Conservation (phyloP, 345 rosid species). For the Arabidopsis suecica region DNA sequence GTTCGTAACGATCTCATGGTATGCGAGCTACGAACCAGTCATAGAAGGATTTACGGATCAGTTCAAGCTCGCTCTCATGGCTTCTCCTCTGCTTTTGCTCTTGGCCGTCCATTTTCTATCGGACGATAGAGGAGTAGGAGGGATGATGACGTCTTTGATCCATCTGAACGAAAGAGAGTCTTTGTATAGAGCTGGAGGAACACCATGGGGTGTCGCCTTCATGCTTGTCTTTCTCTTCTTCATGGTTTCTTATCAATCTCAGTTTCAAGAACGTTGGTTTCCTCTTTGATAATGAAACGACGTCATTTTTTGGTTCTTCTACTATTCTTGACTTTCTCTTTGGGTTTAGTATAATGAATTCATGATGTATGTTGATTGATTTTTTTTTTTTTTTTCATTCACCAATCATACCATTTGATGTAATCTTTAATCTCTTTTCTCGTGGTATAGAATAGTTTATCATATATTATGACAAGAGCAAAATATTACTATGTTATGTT, state of each 20-base stretch:
- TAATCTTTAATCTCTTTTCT: neutral
- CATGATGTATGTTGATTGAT: conserved; percentile 1
- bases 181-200: conserved; percentile 59
- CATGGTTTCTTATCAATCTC: conserved; percentile 65
- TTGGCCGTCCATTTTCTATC: conserved; percentile 57
- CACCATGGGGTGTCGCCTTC: conserved; percentile 63
- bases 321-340: conserved; percentile 22
- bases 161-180: conserved; percentile 54
- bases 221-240: conserved; percentile 58
- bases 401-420: neutral
- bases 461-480: neutral
- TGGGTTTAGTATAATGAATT: neutral
- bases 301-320: neutral
- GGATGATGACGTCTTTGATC: conserved; percentile 37
- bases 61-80: conserved; percentile 53
- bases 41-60: conserved; percentile 55
- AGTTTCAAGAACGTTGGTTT: conserved; percentile 64
- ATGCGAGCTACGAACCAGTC: conserved; percentile 57
- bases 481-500: neutral
- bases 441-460: neutral
- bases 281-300: conserved; percentile 44
- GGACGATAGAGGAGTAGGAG: conserved; percentile 38
- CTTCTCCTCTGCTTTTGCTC: conserved; percentile 55
- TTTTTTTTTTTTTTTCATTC: neutral
- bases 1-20: conserved; percentile 57